Percentiles rank a stretch among this genome's conserved stretches.
phyloP scores from a whole-genome alignment of 2,329 filamentous ascomycete genomes.

The Coniochaeta sp. region DNA sequence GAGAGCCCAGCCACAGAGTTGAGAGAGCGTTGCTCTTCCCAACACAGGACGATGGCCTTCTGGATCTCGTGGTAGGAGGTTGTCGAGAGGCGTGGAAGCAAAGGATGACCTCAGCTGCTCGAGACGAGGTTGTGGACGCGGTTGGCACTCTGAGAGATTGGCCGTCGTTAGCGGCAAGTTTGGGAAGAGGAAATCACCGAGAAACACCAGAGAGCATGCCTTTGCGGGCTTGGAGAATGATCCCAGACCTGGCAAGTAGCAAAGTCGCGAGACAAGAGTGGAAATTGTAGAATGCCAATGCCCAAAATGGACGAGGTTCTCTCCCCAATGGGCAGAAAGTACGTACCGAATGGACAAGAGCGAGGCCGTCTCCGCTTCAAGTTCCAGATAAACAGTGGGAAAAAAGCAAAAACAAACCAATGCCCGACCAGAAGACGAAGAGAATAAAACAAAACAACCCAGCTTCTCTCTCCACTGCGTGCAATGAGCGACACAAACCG shows the following conservation, averaged over 20 bases:
- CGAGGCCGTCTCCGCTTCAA: background rate
- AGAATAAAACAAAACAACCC: background rate
- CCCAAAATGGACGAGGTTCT: background rate
- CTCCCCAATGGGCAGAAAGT: background rate
- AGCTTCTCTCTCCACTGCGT: background rate
- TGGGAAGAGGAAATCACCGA: background rate
- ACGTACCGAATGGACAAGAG: background rate
- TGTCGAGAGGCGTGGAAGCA: background rate
- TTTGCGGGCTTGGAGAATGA: background rate
- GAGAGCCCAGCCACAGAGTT: background rate
- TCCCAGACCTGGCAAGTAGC: background rate
- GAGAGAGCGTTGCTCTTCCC: background rate
- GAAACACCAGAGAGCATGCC: background rate
- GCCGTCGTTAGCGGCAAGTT: background rate
- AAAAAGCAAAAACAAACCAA: conserved; percentile 1
- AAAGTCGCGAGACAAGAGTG: background rate
- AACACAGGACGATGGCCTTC: background rate
- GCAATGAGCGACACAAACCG: background rate
- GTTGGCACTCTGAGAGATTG: conserved; percentile 2
- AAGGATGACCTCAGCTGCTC: background rate
- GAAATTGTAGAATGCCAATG: background rate
- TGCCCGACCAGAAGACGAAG: background rate
- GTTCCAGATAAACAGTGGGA: background rate
- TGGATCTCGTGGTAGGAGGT: background rate
- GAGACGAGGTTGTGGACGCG: background rate